Conservation (phyloP, 1,139 yeast species). For the Kurtzmaniella natalensis region DNA sequence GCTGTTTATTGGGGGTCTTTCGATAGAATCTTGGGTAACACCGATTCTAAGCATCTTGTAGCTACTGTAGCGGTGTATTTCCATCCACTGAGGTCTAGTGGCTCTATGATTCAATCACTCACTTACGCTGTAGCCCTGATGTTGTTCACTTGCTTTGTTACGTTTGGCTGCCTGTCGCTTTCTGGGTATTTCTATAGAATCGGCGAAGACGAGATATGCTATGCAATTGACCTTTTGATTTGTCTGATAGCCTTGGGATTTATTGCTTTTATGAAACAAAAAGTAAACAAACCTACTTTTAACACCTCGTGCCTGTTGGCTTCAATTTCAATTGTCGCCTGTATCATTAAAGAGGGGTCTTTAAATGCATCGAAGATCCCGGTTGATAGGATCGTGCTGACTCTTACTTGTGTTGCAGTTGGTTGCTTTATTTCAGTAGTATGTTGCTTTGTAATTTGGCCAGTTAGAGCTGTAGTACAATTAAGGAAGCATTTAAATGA, state of each 20-base stretch:
- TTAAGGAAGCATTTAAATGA: constrained; percentile 48
- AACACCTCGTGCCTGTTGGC: constrained; percentile 81
- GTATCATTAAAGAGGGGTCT: constrained; percentile 75
- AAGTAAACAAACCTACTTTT: constrained; percentile 63
- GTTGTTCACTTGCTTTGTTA: constrained; percentile 51
- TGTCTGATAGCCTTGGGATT: constrained; percentile 58
- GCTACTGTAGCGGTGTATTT: constrained; percentile 84
- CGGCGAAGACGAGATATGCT: constrained; percentile 51
- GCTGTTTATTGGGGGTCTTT: constrained; percentile 67
- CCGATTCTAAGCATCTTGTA: constrained; percentile 76
- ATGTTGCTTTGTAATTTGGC: constrained; percentile 62
- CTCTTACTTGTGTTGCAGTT: constrained; percentile 53
- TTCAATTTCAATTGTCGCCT: constrained; percentile 65
- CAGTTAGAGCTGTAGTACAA: constrained; percentile 50
- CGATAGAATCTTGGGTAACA: constrained; percentile 52
- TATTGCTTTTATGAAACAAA: constrained; percentile 67
- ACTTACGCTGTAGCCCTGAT: constrained; percentile 57
- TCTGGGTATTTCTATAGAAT: constrained; percentile 43
- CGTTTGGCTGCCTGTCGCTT: constrained; percentile 50
- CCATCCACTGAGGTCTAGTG: constrained; percentile 76
- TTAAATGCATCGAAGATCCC: constrained; percentile 61
- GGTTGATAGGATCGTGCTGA: constrained; percentile 48
- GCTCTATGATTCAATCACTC: constrained; percentile 75
- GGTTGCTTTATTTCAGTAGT: constrained; percentile 61
- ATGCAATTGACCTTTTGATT: constrained; percentile 51